A percentile compares a stretch with the other conserved stretches of the same genome.
These are phyloP conservation scores for Naganishia randhawae DNA, from an alignment of 768 basidiomycete species.

Conservation along the genomic window DNA sequence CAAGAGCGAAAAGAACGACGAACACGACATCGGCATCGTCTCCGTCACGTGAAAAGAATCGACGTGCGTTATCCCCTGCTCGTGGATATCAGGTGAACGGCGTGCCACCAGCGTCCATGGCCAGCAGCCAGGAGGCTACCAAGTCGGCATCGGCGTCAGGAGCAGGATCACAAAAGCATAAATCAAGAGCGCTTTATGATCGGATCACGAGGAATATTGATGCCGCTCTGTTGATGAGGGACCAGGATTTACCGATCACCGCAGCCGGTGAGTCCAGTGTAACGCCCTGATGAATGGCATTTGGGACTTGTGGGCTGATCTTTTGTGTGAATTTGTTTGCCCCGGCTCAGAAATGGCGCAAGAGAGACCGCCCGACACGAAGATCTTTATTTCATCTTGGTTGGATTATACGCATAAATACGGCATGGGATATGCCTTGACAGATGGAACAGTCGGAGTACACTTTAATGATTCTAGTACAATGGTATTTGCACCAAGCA, in stretches of 20 bases:
- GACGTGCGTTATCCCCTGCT: constrained; percentile 13
- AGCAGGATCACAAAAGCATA: constrained; percentile 44
- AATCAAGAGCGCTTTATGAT: constrained; percentile 58
- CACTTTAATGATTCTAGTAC: constrained; percentile 95
- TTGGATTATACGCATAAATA: constrained; percentile 99
- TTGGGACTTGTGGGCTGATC: neutral
- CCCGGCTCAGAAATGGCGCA: constrained; percentile 34
- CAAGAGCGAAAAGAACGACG: constrained; percentile 37
- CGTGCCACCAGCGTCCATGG: neutral
- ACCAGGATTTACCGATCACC: constrained; percentile 63
- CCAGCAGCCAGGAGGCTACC: neutral
- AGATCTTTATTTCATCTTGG: constrained; percentile 95
- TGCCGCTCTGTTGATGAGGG: constrained; percentile 67
- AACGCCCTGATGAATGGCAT: neutral
- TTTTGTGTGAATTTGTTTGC: neutral
- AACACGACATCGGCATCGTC: constrained; percentile 16
- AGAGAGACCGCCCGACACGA: constrained; percentile 52
- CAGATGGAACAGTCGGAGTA: constrained; percentile 89
- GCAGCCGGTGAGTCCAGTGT: constrained; percentile 58
- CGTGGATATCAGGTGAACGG: constrained; percentile 14
- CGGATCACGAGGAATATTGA: constrained; percentile 59
- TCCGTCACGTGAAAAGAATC: constrained; percentile 2
- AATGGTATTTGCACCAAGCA: constrained; percentile 77
- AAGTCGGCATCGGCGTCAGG: constrained; percentile 6
- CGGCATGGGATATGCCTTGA: constrained; percentile 98